Conservation (phyloP, 108 stramenopile species). For the Pseudonitzschia multistriata region DNA sequence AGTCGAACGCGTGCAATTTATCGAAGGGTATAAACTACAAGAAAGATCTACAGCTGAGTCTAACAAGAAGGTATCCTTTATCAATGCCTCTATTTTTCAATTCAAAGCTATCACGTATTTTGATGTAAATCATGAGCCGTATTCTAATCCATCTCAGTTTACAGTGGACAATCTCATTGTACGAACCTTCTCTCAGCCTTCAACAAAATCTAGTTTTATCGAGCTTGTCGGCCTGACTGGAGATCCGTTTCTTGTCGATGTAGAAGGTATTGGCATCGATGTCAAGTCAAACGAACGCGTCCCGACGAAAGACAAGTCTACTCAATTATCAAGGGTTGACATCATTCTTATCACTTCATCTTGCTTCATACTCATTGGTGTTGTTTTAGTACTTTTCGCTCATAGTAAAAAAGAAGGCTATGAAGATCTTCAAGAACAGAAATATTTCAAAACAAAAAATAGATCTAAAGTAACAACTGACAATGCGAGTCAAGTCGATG, state of each 20-base stretch:
- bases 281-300: neutral
- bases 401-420: slow-evolving; percentile 24
- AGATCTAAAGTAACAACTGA: neutral
- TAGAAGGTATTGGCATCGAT: slow-evolving; percentile 18
- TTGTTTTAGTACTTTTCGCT: slow-evolving; percentile 28
- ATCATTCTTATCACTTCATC: slow-evolving; percentile 34
- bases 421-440: neutral
- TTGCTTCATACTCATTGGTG: slow-evolving; percentile 29
- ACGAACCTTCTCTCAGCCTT: slow-evolving; percentile 31
- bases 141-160: slow-evolving; percentile 8
- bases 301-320: neutral
- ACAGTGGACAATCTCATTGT: slow-evolving; percentile 29
- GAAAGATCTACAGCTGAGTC: neutral
- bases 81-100: slow-evolving; percentile 17
- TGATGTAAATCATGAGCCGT: neutral
- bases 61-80: neutral
- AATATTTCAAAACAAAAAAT: neutral
- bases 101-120: slow-evolving; percentile 20
- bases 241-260: slow-evolving; percentile 15
- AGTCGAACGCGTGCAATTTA: slow-evolving; percentile 13
- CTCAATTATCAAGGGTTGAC: slow-evolving; percentile 33
- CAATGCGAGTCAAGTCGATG: neutral
- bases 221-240: slow-evolving; percentile 3
- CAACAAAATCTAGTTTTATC: slow-evolving; percentile 22
- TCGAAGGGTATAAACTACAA: neutral